Evolutionary conservation across 345 rosid species (phyloP).

Genomic region (Lumnitzera littorea): DNA sequence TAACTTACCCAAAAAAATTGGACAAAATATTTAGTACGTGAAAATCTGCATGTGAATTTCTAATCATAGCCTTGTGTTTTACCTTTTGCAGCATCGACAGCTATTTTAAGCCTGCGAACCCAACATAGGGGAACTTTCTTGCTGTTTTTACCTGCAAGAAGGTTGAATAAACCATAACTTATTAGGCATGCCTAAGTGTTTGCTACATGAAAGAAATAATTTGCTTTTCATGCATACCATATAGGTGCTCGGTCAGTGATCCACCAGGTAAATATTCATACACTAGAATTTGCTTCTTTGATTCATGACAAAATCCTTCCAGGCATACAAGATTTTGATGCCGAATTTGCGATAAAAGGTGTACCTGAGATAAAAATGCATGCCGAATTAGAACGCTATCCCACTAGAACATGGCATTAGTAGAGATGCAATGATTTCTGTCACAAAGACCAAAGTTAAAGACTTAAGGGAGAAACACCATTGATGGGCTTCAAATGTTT

Average conservation of each 20-base stretch:
- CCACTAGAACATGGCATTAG: too few relatives aligned
- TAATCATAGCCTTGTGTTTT: neutral
- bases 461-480: too few relatives aligned
- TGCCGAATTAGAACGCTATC: too few relatives aligned
- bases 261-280: constrained; percentile 86
- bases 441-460: too few relatives aligned
- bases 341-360: constrained; percentile 61
- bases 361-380: constrained; percentile 36
- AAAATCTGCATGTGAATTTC: too few relatives aligned
- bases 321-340: constrained; percentile 86
- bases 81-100: constrained; percentile 96
- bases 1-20: too few relatives aligned
- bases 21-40: too few relatives aligned
- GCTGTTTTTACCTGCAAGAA: constrained; percentile 44
- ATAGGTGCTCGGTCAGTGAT: constrained; percentile 75
- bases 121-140: constrained; percentile 58
- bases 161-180: too few relatives aligned
- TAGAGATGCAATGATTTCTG: too few relatives aligned
- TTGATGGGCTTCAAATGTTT: too few relatives aligned
- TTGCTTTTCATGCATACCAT: constrained; percentile 37
- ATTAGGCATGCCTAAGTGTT: too few relatives aligned
- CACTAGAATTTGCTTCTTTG: constrained; percentile 80
- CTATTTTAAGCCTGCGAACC: constrained; percentile 84
- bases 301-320: constrained; percentile 81
- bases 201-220: neutral